These are phyloP conservation scores for Melampsora americana DNA, from an alignment of 1,284 basidiomycete genomes.

Conservation along the genomic window DNA sequence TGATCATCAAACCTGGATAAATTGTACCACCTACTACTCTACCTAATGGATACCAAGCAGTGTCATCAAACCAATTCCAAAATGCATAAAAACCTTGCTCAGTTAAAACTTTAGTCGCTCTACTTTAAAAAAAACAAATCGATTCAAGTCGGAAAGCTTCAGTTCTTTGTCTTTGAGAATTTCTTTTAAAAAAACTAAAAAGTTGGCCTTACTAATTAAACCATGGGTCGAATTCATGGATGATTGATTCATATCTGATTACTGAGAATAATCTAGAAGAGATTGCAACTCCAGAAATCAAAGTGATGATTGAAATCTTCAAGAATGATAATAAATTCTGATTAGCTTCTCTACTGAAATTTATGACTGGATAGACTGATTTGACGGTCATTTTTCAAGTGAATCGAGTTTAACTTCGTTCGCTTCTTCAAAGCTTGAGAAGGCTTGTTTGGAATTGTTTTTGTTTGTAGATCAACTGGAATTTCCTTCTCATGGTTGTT, in stretches of 20 bases:
- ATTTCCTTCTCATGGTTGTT: no score
- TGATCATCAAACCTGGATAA: slow-evolving; percentile 66
- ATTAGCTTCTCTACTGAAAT: no score
- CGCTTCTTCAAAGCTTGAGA: no score
- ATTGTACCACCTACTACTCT: slow-evolving; percentile 97
- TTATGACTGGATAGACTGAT: no score
- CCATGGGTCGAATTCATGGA: slow-evolving; percentile 99
- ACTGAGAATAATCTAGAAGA: slow-evolving; percentile 95
- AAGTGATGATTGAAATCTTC: no score
- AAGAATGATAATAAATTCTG: no score
- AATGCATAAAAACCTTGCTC: slow-evolving; percentile 96
- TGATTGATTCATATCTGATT: slow-evolving; percentile 96
- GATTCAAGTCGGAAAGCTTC: background rate
- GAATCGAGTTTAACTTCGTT: no score
- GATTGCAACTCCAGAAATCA: slow-evolving; percentile 68
- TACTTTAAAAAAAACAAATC: slow-evolving; percentile 59
- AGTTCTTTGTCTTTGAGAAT: background rate
- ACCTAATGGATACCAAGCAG: slow-evolving; percentile 89
- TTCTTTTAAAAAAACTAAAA: slow-evolving; percentile 27
- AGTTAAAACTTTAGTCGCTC: slow-evolving; percentile 81
- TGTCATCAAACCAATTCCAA: slow-evolving; percentile 99
- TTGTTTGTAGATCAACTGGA: no score
- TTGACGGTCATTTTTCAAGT: no score
- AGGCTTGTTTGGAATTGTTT: no score
- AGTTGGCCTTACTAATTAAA: slow-evolving; percentile 93